phyloP scores from a whole-genome alignment of 2,329 filamentous ascomycete species.

The Ophiognomonia clavigignenti-juglandacearum region DNA sequence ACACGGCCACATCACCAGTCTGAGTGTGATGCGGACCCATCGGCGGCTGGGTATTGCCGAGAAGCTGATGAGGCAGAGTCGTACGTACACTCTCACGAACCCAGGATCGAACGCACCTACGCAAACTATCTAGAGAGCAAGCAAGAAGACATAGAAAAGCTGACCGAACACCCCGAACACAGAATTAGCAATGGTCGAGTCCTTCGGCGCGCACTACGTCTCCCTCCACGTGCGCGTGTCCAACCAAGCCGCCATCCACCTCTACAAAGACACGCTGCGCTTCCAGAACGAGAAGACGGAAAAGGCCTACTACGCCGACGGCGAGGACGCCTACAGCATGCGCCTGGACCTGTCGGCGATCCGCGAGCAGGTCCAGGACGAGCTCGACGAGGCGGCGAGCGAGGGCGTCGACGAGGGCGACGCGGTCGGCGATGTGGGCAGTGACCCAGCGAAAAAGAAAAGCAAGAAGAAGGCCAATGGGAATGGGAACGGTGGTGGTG shows the following conservation, averaged over 20 bases:
- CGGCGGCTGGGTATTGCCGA: constrained; percentile 86
- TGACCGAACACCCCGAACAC: constrained; percentile 7
- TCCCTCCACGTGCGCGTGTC: constrained; percentile 92
- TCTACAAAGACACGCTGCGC: constrained; percentile 88
- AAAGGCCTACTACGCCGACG: constrained; percentile 92
- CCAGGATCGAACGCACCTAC: no score
- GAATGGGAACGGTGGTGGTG: constrained; percentile 26
- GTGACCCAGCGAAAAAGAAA: constrained; percentile 35
- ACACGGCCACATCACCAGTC: constrained; percentile 92
- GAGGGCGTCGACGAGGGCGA: constrained; percentile 60
- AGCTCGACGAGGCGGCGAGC: constrained; percentile 25
- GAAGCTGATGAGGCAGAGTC: constrained; percentile 94
- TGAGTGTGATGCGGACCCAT: constrained; percentile 96
- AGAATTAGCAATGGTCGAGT: constrained; percentile 97
- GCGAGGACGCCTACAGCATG: constrained; percentile 95
- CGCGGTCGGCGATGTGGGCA: constrained; percentile 62
- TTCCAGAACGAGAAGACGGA: constrained; percentile 87
- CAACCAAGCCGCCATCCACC: constrained; percentile 83
- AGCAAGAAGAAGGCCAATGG: constrained; percentile 19
- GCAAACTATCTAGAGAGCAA: no score
- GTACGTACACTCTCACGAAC: constrained; percentile 46
- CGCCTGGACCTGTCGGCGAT: constrained; percentile 72
- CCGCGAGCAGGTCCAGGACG: constrained; percentile 41
- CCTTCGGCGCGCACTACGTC: constrained; percentile 86
- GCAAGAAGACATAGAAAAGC: background rate